Conservation (phyloP, 345 rosid genomes). For the Camelina sativa region DNA sequence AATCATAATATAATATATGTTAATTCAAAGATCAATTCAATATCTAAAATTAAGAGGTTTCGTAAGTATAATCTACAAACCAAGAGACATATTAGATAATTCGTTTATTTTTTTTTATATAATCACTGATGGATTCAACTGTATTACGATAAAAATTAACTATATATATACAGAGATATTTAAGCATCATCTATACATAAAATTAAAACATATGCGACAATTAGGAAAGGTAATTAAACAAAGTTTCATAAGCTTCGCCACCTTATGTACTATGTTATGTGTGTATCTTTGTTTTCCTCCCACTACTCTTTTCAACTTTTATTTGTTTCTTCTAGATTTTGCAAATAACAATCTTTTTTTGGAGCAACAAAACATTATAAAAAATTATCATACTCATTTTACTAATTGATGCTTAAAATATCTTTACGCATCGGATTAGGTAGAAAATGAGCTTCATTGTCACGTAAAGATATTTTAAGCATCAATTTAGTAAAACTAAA, state of each 20-base stretch:
- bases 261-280: not conserved
- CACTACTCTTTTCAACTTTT: not conserved
- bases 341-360: not conserved
- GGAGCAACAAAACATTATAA: not conserved
- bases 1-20: not conserved
- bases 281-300: not conserved
- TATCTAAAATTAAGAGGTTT: not conserved
- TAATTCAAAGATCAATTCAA: not conserved
- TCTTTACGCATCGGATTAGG: not conserved
- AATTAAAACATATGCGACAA: not conserved
- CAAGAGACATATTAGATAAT: not conserved
- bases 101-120: not conserved
- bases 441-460: not conserved
- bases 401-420: not conserved
- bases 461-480: not conserved
- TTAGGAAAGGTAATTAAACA: not conserved
- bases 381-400: not conserved
- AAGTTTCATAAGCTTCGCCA: not conserved
- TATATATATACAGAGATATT: not conserved
- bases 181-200: not conserved
- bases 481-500: not conserved
- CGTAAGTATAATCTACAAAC: not conserved
- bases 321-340: not conserved
- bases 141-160: not conserved
- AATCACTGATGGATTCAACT: not conserved